Percentiles rank a stretch among this genome's conserved stretches.
Evolutionary conservation across 306 rosid genomes (phyloP).

Genomic region (Argentina anserina): DNA sequence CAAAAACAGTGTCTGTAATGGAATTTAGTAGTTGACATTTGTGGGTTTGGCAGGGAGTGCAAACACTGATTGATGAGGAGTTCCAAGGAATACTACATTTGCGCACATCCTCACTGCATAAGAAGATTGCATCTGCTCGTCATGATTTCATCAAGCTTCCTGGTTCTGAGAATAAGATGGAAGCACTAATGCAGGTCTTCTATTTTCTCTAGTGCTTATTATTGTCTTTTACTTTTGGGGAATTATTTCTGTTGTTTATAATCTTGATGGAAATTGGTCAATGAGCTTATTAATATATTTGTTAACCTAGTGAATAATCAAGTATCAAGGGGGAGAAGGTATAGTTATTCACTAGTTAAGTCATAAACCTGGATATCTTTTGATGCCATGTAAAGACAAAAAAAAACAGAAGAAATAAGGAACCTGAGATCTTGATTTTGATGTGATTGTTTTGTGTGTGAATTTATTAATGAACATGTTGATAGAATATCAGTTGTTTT

Average conservation of each 20-base stretch:
- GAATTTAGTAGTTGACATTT: constrained; percentile 20
- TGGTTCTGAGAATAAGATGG: constrained; percentile 94
- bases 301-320: not conserved
- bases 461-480: not conserved
- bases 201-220: constrained; percentile 13
- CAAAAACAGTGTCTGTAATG: not conserved
- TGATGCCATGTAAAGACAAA: not conserved
- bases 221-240: not conserved
- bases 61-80: constrained; percentile 82
- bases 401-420: not conserved
- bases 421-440: not conserved
- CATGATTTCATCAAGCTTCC: constrained; percentile 90
- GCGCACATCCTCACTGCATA: constrained; percentile 86
- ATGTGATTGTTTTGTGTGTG: not conserved
- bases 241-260: constrained; percentile 11
- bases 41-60: constrained; percentile 72
- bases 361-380: not conserved
- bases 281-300: not conserved
- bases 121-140: constrained; percentile 82
- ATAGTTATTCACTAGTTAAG: not conserved
- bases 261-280: not conserved
- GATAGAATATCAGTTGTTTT: not conserved
- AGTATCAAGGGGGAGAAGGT: not conserved
- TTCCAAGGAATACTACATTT: constrained; percentile 87
- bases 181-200: constrained; percentile 81